Conservation (phyloP, 1,284 basidiomycete species). For the Ceratobasidium theobromae region DNA sequence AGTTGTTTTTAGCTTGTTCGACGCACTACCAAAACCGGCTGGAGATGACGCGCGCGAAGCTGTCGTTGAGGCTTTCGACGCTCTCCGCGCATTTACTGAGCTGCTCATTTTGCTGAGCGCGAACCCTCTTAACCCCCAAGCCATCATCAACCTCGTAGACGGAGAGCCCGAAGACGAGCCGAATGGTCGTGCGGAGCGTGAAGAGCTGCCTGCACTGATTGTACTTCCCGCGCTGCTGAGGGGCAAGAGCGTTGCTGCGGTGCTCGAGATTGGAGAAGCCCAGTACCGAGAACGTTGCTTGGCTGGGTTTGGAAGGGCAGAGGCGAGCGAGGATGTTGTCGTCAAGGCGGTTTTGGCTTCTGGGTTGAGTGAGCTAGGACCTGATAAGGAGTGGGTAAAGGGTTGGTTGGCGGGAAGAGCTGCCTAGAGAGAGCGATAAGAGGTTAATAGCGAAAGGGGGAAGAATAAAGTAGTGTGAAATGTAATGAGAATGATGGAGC, state of each 20-base stretch:
- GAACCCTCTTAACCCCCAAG: no score
- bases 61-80: slow-evolving; percentile 71
- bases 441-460: no score
- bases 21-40: slow-evolving; percentile 60
- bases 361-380: neutral
- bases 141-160: neutral
- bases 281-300: slow-evolving; percentile 68
- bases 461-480: no score
- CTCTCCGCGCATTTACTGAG: slow-evolving; percentile 49
- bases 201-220: slow-evolving; percentile 70
- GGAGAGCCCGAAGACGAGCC: no score
- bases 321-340: slow-evolving; percentile 64
- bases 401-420: no score
- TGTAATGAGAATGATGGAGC: no score
- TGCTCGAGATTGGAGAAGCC: slow-evolving; percentile 60
- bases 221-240: no score
- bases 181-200: no score
- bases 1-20: slow-evolving; percentile 46
- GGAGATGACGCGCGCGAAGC: slow-evolving; percentile 64
- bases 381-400: slow-evolving; percentile 16
- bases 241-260: slow-evolving; percentile 48
- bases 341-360: slow-evolving; percentile 45
- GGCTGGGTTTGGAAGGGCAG: slow-evolving; percentile 70
- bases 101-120: slow-evolving; percentile 36
- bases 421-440: no score